Base-by-base conservation (phyloP, 2,329 filamentous ascomycete species). In the Sporothrix humicola region DNA sequence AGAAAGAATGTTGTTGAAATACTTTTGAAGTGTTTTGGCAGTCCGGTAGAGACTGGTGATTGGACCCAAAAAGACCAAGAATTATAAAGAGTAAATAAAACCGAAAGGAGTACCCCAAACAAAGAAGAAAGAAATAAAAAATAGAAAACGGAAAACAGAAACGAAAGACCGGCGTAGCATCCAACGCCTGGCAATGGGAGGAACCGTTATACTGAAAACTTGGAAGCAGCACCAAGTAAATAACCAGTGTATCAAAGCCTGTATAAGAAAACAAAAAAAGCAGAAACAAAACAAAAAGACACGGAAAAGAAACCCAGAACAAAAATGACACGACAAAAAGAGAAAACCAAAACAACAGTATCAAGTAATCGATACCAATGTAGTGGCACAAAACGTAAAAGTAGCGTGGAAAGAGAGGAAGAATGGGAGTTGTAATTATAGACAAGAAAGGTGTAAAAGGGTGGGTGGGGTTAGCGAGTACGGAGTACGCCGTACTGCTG, bases 121-220 rank as follows among this genome's bases (percentile, higher is more conserved):
- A 69, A 6, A 61, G 2, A 61, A 59, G n/a, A 26, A 44, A 50
- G 44, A 48, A 6, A 26, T 2, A 17, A 7, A 61, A 61, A 20
- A 44, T 2, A 17, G 8, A 61, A 61, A 20, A 44, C 23, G 3
- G 31, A 63, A 44, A 46, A n/a, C 6, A 10, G 3, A 50, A 68
- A 52, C 13, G 6, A 52, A 68, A 68, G 15, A 37, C 31, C 31
- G 31, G 31, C 31, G 31, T 7, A 37, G 31, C 13, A 68, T 17
- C 46, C 46, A 68, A 68, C 65, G 65, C 65, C 65, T 20, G 65
- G 65, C 44, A 68, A 68, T 68, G 65, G 4, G 65, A 50, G 65
- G 9, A 50, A 52, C 46, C 65, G 44, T 31, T 52, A 68, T 52
- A 66, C 61, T 46, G 42, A 23, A 46, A 65, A 48, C 54, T 58